Evolutionary conservation across 2,329 filamentous ascomycete genomes (phyloP), one percentile per base, ranked within the genome.

Genomic region (Pseudogymnoascus sp.): DNA sequence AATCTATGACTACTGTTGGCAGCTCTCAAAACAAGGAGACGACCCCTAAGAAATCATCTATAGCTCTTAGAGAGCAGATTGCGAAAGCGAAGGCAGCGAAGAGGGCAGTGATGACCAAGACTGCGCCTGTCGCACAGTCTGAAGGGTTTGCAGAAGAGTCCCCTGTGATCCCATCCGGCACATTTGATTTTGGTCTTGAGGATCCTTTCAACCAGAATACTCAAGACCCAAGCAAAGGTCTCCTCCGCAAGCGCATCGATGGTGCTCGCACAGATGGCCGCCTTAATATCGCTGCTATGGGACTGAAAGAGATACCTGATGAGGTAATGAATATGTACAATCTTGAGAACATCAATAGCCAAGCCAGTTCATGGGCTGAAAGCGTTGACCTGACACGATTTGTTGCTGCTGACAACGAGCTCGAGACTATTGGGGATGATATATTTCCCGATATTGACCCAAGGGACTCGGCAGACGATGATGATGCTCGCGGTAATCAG

Each of bases 281-380:
- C 62, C 80, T 99, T 41, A 97, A 97, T 68, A 93, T 99, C 72
- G 88, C 93, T 0, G 92, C 90, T 0, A 83, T 98, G 81, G 85
- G 86, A 1, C 76, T 99, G 41, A 89, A 86, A 66, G 82, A 89
- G 64, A 89, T 99, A 3, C 95, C 95, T 0, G 76, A 84, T 1
- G 90, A 96, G 72, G 90, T 98, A 0, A 79, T 96, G 77, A 85
- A 87, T 63, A 98, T 98, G 93, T 98, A 97, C 74, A 90, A 92
- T 70, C 80, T 90, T 16, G 87, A 92, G 62, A 82, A 84, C 1
- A 81, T 86, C 63, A 85, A 88, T 39, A 80, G 79, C 11, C 79
- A 83, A 21, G 85, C 83, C 37, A 83, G 86, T 10, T 85, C 88
- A 36, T 98, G 95, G 95, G 92, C 92, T 1, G 93, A 98, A 75